A percentile compares a stretch with the other conserved stretches of the same genome.
Conservation (phyloP, 371 early-diverging fungal genomes). For the Rhizopus arrhizus region DNA sequence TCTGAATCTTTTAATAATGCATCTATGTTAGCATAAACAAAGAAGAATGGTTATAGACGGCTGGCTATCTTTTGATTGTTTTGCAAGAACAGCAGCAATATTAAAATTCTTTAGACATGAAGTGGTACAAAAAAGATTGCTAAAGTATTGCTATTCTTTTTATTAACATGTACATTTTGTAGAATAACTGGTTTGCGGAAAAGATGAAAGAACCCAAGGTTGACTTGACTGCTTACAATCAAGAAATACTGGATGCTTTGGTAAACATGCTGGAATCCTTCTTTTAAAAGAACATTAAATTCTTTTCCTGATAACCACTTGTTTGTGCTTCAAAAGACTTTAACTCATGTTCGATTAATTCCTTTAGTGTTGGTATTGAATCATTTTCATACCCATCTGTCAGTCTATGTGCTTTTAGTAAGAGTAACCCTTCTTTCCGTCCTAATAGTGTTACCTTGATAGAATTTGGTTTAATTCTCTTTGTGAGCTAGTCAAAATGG, state of each 20-base stretch:
- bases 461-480: neutral
- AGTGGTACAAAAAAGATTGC: constrained; percentile 37
- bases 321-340: neutral
- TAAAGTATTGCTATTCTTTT: neutral
- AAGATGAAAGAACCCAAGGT: constrained; percentile 46
- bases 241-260: constrained; percentile 37
- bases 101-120: constrained; percentile 61
- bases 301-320: neutral
- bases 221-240: constrained; percentile 32
- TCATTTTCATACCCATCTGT: neutral
- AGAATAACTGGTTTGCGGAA: constrained; percentile 38
- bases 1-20: constrained; percentile 1
- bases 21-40: constrained; percentile 52
- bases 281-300: constrained; percentile 2
- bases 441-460: neutral
- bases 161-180: neutral
- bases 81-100: constrained; percentile 63
- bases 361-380: neutral
- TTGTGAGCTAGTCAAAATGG: neutral
- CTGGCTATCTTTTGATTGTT: constrained; percentile 69
- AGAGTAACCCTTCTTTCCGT: too few relatives aligned
- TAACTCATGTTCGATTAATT: neutral
- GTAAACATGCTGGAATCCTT: constrained; percentile 30
- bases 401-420: neutral
- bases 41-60: constrained; percentile 54